Percentiles rank a stretch among this genome's conserved stretches.
Conservation (phyloP, 2,329 filamentous ascomycete genomes). For the Lachnellula occidentalis region DNA sequence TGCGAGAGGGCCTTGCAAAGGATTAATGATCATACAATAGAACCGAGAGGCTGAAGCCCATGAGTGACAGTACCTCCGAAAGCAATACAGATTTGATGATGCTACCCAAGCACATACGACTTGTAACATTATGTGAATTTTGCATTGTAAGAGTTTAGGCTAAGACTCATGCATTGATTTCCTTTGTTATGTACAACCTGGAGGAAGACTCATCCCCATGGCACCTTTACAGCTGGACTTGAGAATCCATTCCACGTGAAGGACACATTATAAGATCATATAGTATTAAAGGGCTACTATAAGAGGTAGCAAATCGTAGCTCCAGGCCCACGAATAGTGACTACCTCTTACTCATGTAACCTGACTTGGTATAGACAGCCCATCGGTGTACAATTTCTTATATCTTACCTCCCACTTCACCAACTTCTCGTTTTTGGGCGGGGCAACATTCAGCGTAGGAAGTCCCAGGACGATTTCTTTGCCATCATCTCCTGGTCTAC, state of each 20-base stretch:
- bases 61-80: neutral
- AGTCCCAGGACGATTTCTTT: slow-evolving; percentile 21
- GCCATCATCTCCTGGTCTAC: slow-evolving; percentile 1
- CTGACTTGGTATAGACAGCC: neutral
- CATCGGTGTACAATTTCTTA: slow-evolving; percentile 21
- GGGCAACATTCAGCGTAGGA: slow-evolving; percentile 22
- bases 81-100: neutral
- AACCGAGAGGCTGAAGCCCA: neutral
- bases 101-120: neutral
- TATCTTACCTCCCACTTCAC: slow-evolving; percentile 25
- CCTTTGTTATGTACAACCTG: neutral
- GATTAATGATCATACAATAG: neutral
- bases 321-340: neutral
- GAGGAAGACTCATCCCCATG: neutral
- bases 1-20: neutral
- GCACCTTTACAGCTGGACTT: too few relatives aligned
- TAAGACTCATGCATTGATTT: neutral
- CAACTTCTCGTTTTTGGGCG: neutral
- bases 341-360: neutral
- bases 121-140: too few relatives aligned
- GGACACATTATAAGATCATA: too few relatives aligned
- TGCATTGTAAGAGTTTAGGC: too few relatives aligned
- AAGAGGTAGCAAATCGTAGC: neutral
- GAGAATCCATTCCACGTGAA: too few relatives aligned
- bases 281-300: neutral